Evolutionary conservation across 306 rosid genomes (phyloP).

Genomic region (Luffa acutangula): DNA sequence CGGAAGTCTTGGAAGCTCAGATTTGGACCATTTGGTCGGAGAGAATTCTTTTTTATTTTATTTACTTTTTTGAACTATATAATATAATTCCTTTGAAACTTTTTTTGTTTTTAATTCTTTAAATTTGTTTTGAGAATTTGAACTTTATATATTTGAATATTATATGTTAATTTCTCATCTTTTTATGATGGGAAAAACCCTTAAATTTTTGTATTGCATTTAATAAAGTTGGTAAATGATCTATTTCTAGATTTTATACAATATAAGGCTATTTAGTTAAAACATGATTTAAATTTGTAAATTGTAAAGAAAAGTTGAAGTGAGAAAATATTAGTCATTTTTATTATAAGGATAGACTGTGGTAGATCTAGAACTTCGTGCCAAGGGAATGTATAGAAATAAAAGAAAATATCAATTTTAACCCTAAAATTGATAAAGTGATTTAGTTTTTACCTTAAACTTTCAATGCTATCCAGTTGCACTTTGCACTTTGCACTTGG

Average conservation of each 20-base stretch:
- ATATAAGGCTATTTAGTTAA: too few relatives aligned
- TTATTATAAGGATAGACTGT: not conserved
- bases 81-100: not conserved
- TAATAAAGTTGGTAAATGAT: not conserved
- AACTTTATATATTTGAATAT: too few relatives aligned
- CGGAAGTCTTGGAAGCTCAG: not conserved
- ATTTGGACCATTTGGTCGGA: not conserved
- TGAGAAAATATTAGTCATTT: too few relatives aligned
- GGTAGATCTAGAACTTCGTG: too few relatives aligned
- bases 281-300: not conserved
- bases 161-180: too few relatives aligned
- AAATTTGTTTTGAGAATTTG: not conserved
- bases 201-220: not conserved
- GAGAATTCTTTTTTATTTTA: not conserved
- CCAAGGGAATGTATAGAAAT: too few relatives aligned
- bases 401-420: too few relatives aligned
- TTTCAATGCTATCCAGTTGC: too few relatives aligned
- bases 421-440: too few relatives aligned
- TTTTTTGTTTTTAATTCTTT: not conserved
- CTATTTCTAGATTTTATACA: not conserved
- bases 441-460: too few relatives aligned
- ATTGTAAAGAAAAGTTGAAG: not conserved
- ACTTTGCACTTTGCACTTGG: too few relatives aligned
- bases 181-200: too few relatives aligned
- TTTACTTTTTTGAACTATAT: not conserved